Base-by-base conservation (phyloP, 768 basidiomycete species). In the Filobasidium floriforme region DNA sequence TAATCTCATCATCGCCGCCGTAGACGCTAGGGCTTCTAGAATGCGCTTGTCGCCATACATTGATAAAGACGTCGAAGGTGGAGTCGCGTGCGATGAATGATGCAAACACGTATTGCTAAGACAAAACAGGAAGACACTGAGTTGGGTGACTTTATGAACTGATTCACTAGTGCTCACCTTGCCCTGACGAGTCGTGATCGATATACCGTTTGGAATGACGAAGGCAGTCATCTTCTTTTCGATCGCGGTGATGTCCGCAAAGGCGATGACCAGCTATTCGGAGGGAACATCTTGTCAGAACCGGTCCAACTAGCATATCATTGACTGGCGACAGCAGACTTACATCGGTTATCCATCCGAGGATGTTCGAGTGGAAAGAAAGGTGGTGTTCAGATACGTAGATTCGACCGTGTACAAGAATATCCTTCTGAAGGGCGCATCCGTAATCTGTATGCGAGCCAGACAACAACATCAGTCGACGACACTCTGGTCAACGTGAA, bases 351-450 rank as follows among this genome's bases (percentile, higher is more conserved):
- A 96, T 88, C 96, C 94, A 98, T 51, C 96, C 94, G 79, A 98
- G 94, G 52, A 98, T 97, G 75, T 98, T 98, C 51, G 96, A 94
- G 72, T 99, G 90, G 82, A 98, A 99, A 81, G 92, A 98, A n/a
- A 97, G 85, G 75, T 97, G 93, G 79, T 98, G 97, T 80, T 99
- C 94, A 7, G 96, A 98, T 26, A 98, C 90, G 79, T 97, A 97
- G 65, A 99, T 77, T 12, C 96, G 83, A 5, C 96, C 96, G 82
- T 98, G 96, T 51, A 98, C 88, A 37, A 97, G 82, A 71, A 98
- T 98, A 77, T 98, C 96, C 49, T 92, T 85, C 79, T 97, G 92
- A 14, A 98, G 79, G 0, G 96, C 96, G 74, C 96, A 99, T 7
- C 96, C 96, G 72, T 98, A 99, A 79, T 99, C 96, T 98, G 68